These are phyloP conservation scores for Begonia loranthoides DNA, from an alignment of 306 rosid species.

Conservation along the genomic window DNA sequence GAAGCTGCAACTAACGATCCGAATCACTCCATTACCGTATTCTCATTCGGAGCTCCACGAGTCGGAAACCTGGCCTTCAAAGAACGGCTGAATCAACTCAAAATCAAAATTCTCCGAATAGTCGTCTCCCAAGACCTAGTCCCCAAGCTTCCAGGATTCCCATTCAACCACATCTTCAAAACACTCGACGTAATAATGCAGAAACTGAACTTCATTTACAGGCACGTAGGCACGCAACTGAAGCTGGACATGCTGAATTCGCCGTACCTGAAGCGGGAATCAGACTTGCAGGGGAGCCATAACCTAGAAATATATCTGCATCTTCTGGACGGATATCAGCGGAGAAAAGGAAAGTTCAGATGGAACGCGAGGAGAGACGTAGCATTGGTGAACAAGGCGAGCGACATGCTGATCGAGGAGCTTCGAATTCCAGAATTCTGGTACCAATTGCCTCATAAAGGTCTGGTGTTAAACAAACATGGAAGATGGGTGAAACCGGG, in stretches of 20 bases:
- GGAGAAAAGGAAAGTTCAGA: slow-evolving; percentile 24
- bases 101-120: slow-evolving; percentile 31
- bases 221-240: slow-evolving; percentile 41
- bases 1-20: slow-evolving; percentile 29
- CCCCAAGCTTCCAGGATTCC: slow-evolving; percentile 39
- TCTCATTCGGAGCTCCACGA: slow-evolving; percentile 65
- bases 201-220: slow-evolving; percentile 40
- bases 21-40: slow-evolving; percentile 25
- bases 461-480: slow-evolving; percentile 37
- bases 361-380: slow-evolving; percentile 45
- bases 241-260: slow-evolving; percentile 37
- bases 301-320: slow-evolving; percentile 58
- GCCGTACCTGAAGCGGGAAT: slow-evolving; percentile 34
- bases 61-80: slow-evolving; percentile 53
- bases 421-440: slow-evolving; percentile 46
- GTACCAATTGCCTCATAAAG: slow-evolving; percentile 52
- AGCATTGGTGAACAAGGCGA: slow-evolving; percentile 51
- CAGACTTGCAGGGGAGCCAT: slow-evolving; percentile 37
- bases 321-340: slow-evolving; percentile 40
- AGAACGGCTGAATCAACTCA: slow-evolving; percentile 33
- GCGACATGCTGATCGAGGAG: slow-evolving; percentile 49
- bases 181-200: slow-evolving; percentile 25
- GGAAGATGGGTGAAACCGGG: slow-evolving; percentile 75
- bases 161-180: slow-evolving; percentile 34
- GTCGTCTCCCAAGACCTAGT: slow-evolving; percentile 46